phyloP scores from a whole-genome alignment of 179 eudicot species.

The Spergularia azorica region DNA sequence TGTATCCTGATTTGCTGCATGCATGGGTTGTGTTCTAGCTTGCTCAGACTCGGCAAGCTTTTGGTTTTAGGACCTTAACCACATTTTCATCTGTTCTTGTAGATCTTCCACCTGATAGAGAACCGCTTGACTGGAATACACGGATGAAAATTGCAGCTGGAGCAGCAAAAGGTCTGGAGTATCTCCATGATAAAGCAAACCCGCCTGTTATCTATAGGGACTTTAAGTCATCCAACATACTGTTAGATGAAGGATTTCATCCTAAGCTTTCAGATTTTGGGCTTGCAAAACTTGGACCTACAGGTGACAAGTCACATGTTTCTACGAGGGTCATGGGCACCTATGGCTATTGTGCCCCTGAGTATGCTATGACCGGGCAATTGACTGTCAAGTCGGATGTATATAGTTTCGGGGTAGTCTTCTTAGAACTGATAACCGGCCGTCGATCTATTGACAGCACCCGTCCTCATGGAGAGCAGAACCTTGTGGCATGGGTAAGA shows the following conservation, averaged over 20 bases:
- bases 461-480: conserved; percentile 55
- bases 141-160: conserved; percentile 73
- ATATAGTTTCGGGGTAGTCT: conserved; percentile 71
- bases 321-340: conserved; percentile 76
- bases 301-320: conserved; percentile 72
- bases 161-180: conserved; percentile 66
- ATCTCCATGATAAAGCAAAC: conserved; percentile 68
- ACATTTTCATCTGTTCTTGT: conserved; percentile 8
- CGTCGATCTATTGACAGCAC: conserved; percentile 64
- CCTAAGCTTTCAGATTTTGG: conserved; percentile 73
- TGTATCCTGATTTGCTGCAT: conserved; percentile 2
- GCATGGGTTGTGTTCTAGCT: conserved; percentile 9
- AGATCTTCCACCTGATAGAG: conserved; percentile 72
- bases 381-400: conserved; percentile 72
- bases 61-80: background rate
- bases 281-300: conserved; percentile 66
- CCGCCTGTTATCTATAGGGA: conserved; percentile 72
- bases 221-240: conserved; percentile 68
- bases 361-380: conserved; percentile 75
- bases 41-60: conserved; percentile 42
- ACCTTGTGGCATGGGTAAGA: conserved; percentile 65
- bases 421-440: conserved; percentile 68
- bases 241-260: conserved; percentile 49
- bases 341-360: conserved; percentile 39
- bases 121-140: conserved; percentile 69